phyloP scores from a whole-genome alignment of 2,329 filamentous ascomycete genomes.

The Plenodomus biglobosus region DNA sequence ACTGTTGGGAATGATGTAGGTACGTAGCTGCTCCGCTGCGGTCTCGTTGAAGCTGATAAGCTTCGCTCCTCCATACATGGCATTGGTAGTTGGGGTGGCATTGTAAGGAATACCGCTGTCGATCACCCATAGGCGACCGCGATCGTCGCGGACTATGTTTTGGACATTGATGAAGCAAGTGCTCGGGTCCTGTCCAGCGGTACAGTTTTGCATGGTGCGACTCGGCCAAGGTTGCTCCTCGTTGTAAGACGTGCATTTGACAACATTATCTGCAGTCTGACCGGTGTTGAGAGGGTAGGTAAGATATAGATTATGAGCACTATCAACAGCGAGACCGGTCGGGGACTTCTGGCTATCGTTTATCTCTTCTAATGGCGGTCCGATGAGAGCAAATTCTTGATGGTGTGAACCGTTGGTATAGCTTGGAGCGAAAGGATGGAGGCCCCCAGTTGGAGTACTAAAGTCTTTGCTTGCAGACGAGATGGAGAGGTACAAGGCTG shows the following conservation, averaged over 20 bases:
- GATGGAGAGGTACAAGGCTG: neutral
- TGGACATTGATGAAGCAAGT: constrained; percentile 52
- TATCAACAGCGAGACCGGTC: constrained; percentile 47
- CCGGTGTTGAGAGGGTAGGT: constrained; percentile 48
- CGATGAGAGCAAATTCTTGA: constrained; percentile 44
- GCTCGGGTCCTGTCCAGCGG: constrained; percentile 41
- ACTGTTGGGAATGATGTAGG: constrained; percentile 43
- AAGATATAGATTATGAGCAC: constrained; percentile 43
- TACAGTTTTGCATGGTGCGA: constrained; percentile 47
- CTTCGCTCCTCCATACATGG: constrained; percentile 44
- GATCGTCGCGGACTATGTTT: constrained; percentile 48
- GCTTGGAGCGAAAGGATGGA: constrained; percentile 14
- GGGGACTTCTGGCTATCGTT: constrained; percentile 44
- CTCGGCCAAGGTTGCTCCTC: constrained; percentile 46
- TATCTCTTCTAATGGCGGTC: constrained; percentile 40
- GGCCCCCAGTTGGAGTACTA: constrained; percentile 11
- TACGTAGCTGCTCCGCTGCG: constrained; percentile 35
- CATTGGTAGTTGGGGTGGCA: constrained; percentile 18
- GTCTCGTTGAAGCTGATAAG: constrained; percentile 48
- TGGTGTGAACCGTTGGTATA: constrained; percentile 24
- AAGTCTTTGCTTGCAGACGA: constrained; percentile 7
- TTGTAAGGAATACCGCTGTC: constrained; percentile 46
- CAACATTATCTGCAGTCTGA: constrained; percentile 43
- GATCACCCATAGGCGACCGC: constrained; percentile 46
- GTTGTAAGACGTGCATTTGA: constrained; percentile 44